Evolutionary conservation across 2,329 filamentous ascomycete species (phyloP), one percentile per base, ranked within the genome.

Genomic region (Cercospora zeae-maydis): DNA sequence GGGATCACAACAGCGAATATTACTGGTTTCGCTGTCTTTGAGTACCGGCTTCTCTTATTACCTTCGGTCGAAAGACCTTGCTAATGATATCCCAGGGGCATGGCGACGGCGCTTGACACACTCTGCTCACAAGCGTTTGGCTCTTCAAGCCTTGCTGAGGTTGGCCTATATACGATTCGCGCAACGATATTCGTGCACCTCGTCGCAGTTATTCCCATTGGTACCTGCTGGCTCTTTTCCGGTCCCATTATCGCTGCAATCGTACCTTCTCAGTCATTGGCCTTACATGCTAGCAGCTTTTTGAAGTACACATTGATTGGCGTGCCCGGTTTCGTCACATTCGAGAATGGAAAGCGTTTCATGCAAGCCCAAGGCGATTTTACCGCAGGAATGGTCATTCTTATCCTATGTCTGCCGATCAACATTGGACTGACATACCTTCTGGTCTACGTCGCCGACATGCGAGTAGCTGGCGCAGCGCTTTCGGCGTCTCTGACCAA

Each of bases 361-460:
- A 76, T 84, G 2, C 82, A 85, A 68, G 81, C 83, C 0, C 83
- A 85, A 65, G 82, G 83, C 1, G 75, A 82, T 33, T 84, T 84
- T 73, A 79, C 79, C 34, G 80, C 79, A 1, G 80, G 78, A 19
- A 30, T 66, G 68, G 62, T 42, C 36, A 51, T 61, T 9, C 36
- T 67, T 14, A 60, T 66, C 8, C 13, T 56, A 33, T 63, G 51
- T 61, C n/a, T 63, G n/a, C 67, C 67, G 1, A 61, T 68, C 54
- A 68, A 65, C n/a, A 51, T 66, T 0, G 63, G 53, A 7, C 57
- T 69, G 39, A 65, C 63, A 24, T 65, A 65, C 60, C 51, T 62
- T 55, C 56, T 68, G 58, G 67, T 69, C 11, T 75, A 77, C 37
- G 66, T 61, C 42, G 64, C 63, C 16, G 65, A 60, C n/a, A 69